These are phyloP conservation scores for Trifolium dubium DNA, from an alignment of 306 rosid species.

Conservation along the genomic window DNA sequence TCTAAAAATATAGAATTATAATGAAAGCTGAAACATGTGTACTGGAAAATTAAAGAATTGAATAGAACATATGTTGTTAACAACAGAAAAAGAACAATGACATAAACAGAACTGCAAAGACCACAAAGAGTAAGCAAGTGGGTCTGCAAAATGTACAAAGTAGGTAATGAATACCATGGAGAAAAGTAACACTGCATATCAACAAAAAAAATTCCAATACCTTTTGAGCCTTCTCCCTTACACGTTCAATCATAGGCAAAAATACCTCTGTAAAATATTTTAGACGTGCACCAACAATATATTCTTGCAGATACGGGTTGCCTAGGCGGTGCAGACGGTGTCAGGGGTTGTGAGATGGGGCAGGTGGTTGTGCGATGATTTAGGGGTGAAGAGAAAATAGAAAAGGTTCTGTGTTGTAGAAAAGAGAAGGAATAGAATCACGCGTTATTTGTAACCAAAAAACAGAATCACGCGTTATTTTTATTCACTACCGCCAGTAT, in stretches of 20 bases:
- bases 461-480: no score
- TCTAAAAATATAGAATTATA: neutral
- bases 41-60: neutral
- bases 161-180: constrained; percentile 19
- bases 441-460: no score
- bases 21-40: constrained; percentile 5
- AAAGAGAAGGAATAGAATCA: no score
- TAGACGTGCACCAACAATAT: constrained; percentile 72
- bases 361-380: no score
- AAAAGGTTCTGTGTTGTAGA: no score
- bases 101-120: constrained; percentile 43
- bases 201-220: constrained; percentile 45
- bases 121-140: constrained; percentile 79
- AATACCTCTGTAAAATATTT: constrained; percentile 66
- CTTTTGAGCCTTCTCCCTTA: constrained; percentile 63
- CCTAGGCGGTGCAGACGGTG: no score
- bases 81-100: neutral
- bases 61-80: no score
- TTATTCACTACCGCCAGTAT: no score
- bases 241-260: constrained; percentile 57
- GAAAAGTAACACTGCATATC: constrained; percentile 28
- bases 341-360: no score
- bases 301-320: no score
- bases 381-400: no score
- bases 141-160: constrained; percentile 53